Evolutionary conservation across 2,329 filamentous ascomycete species (phyloP), one percentile per base, ranked within the genome.

Genomic region (Aspergillus aculeatus): DNA sequence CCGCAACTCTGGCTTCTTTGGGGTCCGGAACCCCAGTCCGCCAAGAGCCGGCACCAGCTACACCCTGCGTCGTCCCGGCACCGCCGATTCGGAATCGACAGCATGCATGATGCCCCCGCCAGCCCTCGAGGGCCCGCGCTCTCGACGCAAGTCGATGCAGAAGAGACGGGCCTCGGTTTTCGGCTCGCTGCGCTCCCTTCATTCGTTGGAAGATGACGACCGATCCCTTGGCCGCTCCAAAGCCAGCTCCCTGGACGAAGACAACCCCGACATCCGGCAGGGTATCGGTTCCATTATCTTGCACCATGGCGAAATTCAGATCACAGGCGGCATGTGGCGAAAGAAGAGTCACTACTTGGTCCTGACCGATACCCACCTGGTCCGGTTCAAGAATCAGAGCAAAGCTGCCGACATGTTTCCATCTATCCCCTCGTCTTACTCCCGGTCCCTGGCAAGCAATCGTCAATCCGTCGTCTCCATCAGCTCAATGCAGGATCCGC

Each of bases 281-380:
- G 67, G 73, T 23, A 71, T 79, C 47, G 79, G 78, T 29, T 72
- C 72, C 49, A 75, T 79, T 31, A 85, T 90, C 21, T 74, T 89
- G 41, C 82, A 87, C 63, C 84, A 89, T 75, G 88, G 88, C 41
- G 88, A 89, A 69, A 85, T 90, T 16, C 87, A 90, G 73, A 89
- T 86, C 12, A 86, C 85, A 52, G 87, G 84, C 58, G 84, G 85
- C 61, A 85, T 90, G 81, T 89, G 90, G 75, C 81, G 87, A 71
- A 89, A 89, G 76, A 89, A 87, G 77, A 88, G 83, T 73, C 87
- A 90, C 71, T 91, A 89, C 67, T 77, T 91, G 57, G 88, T 90
- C 14, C 77, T 91, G 64, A 91, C 87, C 6, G 88, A 90, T 64
- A 84, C 82, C 5, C 86, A 90, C 71, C 75, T 91, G 57, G 76